Conservation (phyloP, 2,329 filamentous ascomycete species). For the Coniochaeta sp. region DNA sequence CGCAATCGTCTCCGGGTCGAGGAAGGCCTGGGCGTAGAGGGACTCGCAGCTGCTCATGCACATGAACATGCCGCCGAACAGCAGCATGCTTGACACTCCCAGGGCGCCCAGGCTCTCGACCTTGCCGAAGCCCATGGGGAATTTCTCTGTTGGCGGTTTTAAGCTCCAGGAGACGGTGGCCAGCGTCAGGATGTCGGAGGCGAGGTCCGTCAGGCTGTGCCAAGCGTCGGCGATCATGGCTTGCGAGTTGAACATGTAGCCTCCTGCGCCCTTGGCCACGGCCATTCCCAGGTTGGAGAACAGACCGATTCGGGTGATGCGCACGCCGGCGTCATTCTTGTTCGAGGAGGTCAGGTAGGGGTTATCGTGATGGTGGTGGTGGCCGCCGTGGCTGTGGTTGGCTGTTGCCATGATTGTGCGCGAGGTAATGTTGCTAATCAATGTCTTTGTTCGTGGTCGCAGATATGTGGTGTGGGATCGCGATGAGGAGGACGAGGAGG, state of each 20-base stretch:
- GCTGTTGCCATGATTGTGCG: conserved; percentile 20
- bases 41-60: conserved; percentile 67
- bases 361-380: conserved; percentile 78
- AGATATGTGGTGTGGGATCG: not conserved
- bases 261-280: conserved; percentile 83
- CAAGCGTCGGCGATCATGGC: conserved; percentile 89
- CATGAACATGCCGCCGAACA: conserved; percentile 89
- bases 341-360: conserved; percentile 73
- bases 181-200: conserved; percentile 89
- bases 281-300: conserved; percentile 93
- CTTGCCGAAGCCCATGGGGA: conserved; percentile 92
- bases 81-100: conserved; percentile 84
- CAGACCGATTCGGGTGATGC: conserved; percentile 84
- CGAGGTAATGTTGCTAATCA: conserved; percentile 21
- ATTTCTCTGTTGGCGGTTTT: conserved; percentile 73
- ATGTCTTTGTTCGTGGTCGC: conserved; percentile 5
- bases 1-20: conserved; percentile 51
- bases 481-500: not conserved
- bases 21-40: conserved; percentile 65
- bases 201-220: conserved; percentile 90
- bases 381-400: conserved; percentile 39
- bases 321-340: conserved; percentile 86
- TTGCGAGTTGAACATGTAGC: conserved; percentile 92
- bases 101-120: conserved; percentile 93
- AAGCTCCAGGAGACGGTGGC: conserved; percentile 92